Conservation (phyloP, 2,329 filamentous ascomycete genomes). For the Lasiodiplodia gonubiensis region DNA sequence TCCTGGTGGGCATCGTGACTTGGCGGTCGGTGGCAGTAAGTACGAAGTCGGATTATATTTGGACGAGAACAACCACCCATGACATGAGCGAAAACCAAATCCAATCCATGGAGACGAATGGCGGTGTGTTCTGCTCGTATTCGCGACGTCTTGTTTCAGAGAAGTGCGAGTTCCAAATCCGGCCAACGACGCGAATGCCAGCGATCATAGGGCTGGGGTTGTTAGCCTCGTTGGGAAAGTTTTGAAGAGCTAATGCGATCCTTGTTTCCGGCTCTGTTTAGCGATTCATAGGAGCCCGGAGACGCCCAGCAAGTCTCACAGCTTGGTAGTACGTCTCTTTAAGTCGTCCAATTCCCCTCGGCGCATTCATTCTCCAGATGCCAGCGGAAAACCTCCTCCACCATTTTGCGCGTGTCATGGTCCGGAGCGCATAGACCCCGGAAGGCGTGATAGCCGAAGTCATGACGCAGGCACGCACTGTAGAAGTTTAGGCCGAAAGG, state of each 20-base stretch:
- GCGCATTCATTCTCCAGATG: conserved; percentile 1
- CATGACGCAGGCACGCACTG: conserved; percentile 13
- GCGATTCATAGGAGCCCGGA: background rate
- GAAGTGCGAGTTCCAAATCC: too few species aligned
- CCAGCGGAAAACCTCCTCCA: background rate
- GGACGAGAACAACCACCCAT: too few species aligned
- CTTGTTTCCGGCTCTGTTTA: too few species aligned
- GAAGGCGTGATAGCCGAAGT: conserved; percentile 13
- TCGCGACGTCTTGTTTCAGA: background rate
- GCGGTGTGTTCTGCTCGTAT: conserved; percentile 5
- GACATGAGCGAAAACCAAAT: background rate
- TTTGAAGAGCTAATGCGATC: background rate
- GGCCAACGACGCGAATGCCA: too few species aligned
- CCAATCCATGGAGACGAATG: background rate
- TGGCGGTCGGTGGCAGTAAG: too few species aligned
- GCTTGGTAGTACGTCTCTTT: conserved; percentile 2
- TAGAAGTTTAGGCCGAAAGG: background rate
- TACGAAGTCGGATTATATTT: too few species aligned
- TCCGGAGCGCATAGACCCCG: background rate
- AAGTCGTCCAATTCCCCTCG: background rate
- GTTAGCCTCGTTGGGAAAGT: background rate
- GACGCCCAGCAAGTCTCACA: background rate
- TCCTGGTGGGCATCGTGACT: too few species aligned
- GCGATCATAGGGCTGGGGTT: too few species aligned
- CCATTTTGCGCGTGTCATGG: background rate